Evolutionary conservation across 23 red algal species (phyloP).

Genomic region (Gracilaria gracilis): DNA sequence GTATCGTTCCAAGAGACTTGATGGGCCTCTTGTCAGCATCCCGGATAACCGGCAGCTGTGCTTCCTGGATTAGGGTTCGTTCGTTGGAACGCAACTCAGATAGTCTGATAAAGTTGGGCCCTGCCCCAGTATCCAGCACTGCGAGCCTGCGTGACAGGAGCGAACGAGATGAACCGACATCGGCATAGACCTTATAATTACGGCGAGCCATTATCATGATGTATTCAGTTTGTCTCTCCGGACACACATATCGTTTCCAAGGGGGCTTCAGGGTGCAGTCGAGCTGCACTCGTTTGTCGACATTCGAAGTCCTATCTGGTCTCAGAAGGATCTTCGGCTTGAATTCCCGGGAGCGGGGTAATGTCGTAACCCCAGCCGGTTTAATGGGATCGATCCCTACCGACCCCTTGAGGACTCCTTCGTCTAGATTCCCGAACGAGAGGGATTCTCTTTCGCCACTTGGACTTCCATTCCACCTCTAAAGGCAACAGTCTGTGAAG

Average conservation of each 20-base stretch:
- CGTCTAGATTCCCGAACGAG: neutral
- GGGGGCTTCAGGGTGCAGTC: neutral
- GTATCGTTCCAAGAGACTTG: constrained; percentile 11
- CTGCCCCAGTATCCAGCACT: neutral
- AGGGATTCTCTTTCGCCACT: neutral
- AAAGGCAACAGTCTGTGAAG: neutral
- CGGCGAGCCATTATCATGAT: neutral
- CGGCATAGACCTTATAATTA: constrained; percentile 1
- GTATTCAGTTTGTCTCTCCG: neutral
- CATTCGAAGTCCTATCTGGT: neutral
- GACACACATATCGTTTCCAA: neutral
- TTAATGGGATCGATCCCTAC: neutral
- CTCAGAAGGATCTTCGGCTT: neutral
- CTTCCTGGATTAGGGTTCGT: neutral
- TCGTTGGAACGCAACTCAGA: neutral
- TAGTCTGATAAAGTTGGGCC: neutral
- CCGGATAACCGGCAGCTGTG: constrained; percentile 2
- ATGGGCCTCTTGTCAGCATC: constrained; percentile 7
- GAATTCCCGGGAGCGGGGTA: neutral
- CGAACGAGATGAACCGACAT: neutral
- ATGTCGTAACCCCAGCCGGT: neutral
- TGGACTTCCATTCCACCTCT: neutral
- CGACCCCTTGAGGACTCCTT: neutral
- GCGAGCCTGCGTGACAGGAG: too few species aligned
- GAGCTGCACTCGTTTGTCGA: neutral